Percentiles rank a stretch among this genome's conserved stretches.
Evolutionary conservation across 495 filamentous ascomycete species (phyloP).

Genomic region (Hypoxylon crocopeplum): DNA sequence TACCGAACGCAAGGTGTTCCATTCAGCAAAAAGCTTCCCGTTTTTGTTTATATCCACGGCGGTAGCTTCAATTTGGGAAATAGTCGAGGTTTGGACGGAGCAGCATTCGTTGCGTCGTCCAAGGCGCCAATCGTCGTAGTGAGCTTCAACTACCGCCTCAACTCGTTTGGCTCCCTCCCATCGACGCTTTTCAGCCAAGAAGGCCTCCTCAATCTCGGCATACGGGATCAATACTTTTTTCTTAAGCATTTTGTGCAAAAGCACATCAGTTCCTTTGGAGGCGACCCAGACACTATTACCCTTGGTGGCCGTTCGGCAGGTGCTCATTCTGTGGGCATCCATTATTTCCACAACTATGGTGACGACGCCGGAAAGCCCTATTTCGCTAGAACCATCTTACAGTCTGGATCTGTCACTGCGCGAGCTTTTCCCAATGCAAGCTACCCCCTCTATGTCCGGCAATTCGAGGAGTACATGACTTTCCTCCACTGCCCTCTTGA

Average conservation of each 20-base stretch:
- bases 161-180: constrained; percentile 69
- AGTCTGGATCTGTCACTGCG: constrained; percentile 67
- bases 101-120: constrained; percentile 59
- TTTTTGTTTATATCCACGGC: constrained; percentile 64
- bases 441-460: constrained; percentile 59
- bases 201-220: constrained; percentile 67
- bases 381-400: constrained; percentile 65
- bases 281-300: constrained; percentile 65
- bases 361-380: constrained; percentile 38
- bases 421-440: constrained; percentile 61
- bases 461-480: constrained; percentile 64
- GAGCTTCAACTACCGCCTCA: constrained; percentile 71
- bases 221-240: constrained; percentile 68
- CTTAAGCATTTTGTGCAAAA: constrained; percentile 67
- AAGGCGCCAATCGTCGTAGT: constrained; percentile 61
- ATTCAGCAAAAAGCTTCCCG: constrained; percentile 54
- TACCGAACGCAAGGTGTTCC: constrained; percentile 47
- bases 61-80: constrained; percentile 58
- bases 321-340: constrained; percentile 62
- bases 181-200: constrained; percentile 59
- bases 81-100: constrained; percentile 51
- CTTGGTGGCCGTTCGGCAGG: constrained; percentile 71
- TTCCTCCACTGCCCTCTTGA: constrained; percentile 48
- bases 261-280: constrained; percentile 66
- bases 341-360: constrained; percentile 44